Base-by-base conservation (phyloP, 257 asterid species). In the Salvia splendens region DNA sequence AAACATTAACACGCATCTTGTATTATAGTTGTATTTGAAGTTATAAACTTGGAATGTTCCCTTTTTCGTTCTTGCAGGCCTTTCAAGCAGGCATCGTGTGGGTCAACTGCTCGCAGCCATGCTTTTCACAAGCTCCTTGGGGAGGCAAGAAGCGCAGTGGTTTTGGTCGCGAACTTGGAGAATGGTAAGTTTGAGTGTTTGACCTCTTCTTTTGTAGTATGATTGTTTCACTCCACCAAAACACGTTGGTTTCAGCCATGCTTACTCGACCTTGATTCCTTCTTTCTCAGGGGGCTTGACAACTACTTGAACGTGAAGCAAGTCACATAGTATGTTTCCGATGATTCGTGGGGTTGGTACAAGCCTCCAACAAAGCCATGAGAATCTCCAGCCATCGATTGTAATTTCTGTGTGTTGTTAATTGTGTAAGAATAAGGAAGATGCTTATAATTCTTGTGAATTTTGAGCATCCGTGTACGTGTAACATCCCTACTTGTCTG, bases 101-200 rank as follows among this genome's bases (percentile, higher is more conserved):
- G 99, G 78, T 88, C 14, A 93, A 90, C 80, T 93, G 97, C 81
- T 90, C 99, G 16, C 97, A 88, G 84, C 99, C 97, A 12, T 85
- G 95, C 88, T 90, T 93, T 83, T 59, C 82, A 56, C 95, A 93
- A 70, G 95, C 96, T 69, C 99, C 99, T 8, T 93, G 96, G 97
- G 99, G 99, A 57, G 99, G 99, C 77, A 88, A 75, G 80, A 93
- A 88, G 74, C 95, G 91, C 10, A 93, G 99, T 73, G 99, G 97
- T 46, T 93, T 90, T 79, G 99, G 99, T 38, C 99, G 96, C 43
- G 99, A 93, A 71, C 93, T 93, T 58, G 98, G 99, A 41, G 96
- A 90, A 78, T 78, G 95, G 99, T 93, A 85, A 75, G 61, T 30
- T 15, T 28, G 15, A 28, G 30, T 0, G 30, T 0, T 24, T 24